Evolutionary conservation across 2,329 filamentous ascomycete species (phyloP), one percentile per base, ranked within the genome.

Genomic region (Botryotinia calthae): DNA sequence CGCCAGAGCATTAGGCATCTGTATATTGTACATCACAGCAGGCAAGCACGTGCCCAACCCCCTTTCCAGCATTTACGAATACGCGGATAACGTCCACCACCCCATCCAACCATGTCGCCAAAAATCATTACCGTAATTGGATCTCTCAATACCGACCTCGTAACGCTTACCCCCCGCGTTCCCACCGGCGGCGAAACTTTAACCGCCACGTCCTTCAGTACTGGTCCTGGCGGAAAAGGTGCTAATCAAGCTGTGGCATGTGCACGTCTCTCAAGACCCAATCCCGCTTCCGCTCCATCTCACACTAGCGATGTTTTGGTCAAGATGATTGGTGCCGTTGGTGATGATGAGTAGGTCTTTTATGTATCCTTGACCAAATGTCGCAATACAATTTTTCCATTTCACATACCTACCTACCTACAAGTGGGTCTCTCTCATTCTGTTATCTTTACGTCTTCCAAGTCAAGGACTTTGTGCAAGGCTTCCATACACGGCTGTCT

Each of bases 181-280:
- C 95, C 96, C 1, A 84, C 87, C 1, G 90, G 92, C 0, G 96
- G 95, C 77, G 95, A 99, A 84, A 98, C 95, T 4, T 87, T 98
- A 69, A 95, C 93, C 3, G 88, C 93, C 65, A 90, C 85, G 76
- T 90, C 89, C 31, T 97, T 97, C 84, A 87, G 87, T 80, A 93
- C 91, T 51, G 94, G 92, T 61, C 91, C 92, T 44, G 96, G 95
- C 78, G 95, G 96, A 73, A 99, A 99, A 84, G 95, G 95, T 76
- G 94, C 95, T 74, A 98, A 98, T 85, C 95, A 98, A 84, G 95
- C 94, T 74, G 93, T 97, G 72, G 94, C 94, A 37, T 94, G 92
- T 83, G 93, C 91, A 68, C 93, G 95, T 75, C 88, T 97, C 68
- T 96, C 93, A 1, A 88, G 91, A 65, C 80, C 86, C 42, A 85